Evolutionary conservation across 2,329 filamentous ascomycete genomes (phyloP), one percentile per base, ranked within the genome.

Genomic region (Akanthomyces dipterigenus): DNA sequence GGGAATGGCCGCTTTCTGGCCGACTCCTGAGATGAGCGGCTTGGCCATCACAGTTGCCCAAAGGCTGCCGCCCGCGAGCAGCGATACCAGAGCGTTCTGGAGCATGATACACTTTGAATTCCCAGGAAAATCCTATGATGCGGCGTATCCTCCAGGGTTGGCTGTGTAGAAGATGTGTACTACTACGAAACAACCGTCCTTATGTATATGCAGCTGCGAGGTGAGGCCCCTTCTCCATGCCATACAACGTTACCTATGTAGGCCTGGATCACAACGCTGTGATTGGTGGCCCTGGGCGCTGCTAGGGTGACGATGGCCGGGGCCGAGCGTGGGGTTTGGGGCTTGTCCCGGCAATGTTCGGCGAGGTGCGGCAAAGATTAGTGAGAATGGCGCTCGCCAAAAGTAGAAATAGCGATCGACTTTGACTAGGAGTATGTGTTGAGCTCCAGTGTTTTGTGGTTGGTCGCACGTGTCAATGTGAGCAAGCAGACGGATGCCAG

Each of bases 1-100:
- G 3, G 77, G 74, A 57, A 81, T 75, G 14, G 68, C 65, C 4
- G 67, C 67, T 1, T 55, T 60, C n/a, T 74, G 58, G 28, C 74
- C 71, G 1, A 67, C 53, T 7, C 62, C 55, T 2, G 69, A 70
- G 2, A 67, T 65, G 22, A 73, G 61, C 1, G 63, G 34, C 49
- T 22, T 31, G n/a, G 38, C 22, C 24, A 49, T 46, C 38, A 58
- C 61, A 38, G 55, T 54, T 42, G 53, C 53, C 38, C 55, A 54
- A 28, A 64, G 36, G 61, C 63, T 61, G 22, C 46, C 60, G 59
- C 57, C 48, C 8, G 65, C 26, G 11, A 61, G 53, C 14, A 56
- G 28, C 51, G 36, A 42, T 1, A 50, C n/a, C 11, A 59, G 38
- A 40, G 40, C 38, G n/a, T 45, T 53, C n/a, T 26, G 58, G 3